Conservation (phyloP, 2,329 filamentous ascomycete species). For the Calonectria hawksworthii region DNA sequence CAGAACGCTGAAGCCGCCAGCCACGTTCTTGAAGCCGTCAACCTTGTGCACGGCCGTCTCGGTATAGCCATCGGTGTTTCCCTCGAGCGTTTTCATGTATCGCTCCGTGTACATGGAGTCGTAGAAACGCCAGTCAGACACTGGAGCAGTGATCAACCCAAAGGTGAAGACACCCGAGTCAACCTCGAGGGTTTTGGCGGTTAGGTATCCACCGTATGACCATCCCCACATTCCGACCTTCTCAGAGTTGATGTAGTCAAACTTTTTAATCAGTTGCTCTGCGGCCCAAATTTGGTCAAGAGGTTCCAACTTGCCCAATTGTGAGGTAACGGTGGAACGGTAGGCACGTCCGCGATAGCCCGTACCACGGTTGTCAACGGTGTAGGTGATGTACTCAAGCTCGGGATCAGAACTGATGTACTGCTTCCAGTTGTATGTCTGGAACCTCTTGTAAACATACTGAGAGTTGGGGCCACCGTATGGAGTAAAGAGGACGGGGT, state of each 20-base stretch:
- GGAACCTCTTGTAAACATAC: conserved; percentile 70
- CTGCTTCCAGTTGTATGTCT: conserved; percentile 68
- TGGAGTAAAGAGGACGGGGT: conserved; percentile 76
- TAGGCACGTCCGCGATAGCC: conserved; percentile 75
- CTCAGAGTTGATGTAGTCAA: conserved; percentile 68
- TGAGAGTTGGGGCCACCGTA: conserved; percentile 78
- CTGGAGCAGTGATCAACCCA: conserved; percentile 75
- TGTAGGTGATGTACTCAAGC: conserved; percentile 76
- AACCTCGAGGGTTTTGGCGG: conserved; percentile 75
- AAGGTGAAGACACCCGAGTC: conserved; percentile 73
- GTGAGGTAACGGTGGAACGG: conserved; percentile 68
- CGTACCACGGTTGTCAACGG: conserved; percentile 78
- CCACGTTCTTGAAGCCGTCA: conserved; percentile 73
- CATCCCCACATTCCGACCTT: conserved; percentile 78
- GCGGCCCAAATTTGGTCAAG: conserved; percentile 78
- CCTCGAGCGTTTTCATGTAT: conserved; percentile 75
- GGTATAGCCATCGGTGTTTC: conserved; percentile 73
- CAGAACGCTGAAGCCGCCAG: conserved; percentile 72
- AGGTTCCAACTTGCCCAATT: conserved; percentile 74
- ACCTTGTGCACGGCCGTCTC: conserved; percentile 70
- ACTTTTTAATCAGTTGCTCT: conserved; percentile 63
- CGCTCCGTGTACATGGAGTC: conserved; percentile 80
- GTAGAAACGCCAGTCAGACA: conserved; percentile 79
- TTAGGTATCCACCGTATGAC: conserved; percentile 78
- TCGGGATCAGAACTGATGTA: conserved; percentile 78